Base-by-base conservation (phyloP, 2,329 filamentous ascomycete species). In the Geosmithia putterillii region DNA sequence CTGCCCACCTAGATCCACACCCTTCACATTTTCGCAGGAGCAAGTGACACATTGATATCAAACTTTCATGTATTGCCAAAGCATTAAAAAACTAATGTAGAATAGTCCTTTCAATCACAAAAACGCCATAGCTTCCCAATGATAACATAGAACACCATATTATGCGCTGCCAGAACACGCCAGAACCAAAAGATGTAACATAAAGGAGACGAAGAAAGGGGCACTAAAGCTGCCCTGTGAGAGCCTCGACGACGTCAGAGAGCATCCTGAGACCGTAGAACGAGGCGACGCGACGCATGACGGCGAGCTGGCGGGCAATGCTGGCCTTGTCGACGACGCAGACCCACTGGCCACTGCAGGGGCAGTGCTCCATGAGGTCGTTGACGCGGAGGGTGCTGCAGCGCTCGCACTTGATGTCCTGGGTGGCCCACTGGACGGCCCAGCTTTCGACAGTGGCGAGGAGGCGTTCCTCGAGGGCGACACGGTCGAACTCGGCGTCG, bases 341-440 rank as follows among this genome's bases (percentile, higher is more conserved):
- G 17, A 71, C 73, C 92, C 92, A 98, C 46, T 76, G 74, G 3
- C 92, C 92, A 47, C 86, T 86, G 67, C 92, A 98, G 10, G 81
- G 83, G 63, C 94, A 98, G 62, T 96, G 89, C 60, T 95, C 90
- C 80, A 92, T 88, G 54, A 96, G 94, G 55, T 95, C 90, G 58
- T 95, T 96, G 36, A 86, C 72, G 56, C 87, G 70, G 35, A 95
- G 62, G 52, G 86, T 86, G 25, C 74, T 77, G 59, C 80, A 84
- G 46, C 74, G 71, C 23, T 55, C 58, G 51, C 92, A 98, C 63
- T 87, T 87, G 45, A 96, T 64, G 60, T 98, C 92, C 65, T 96
- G 90, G 28, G 82, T 86, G 48, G 79, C 73, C 89, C 94, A 98
- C 53, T 83, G 79, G 21, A 86, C 73, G 7, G 86, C 69, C 57